These are phyloP conservation scores for Pilatotrama ljubarskyi DNA, from an alignment of 768 basidiomycete species.

Conservation along the genomic window DNA sequence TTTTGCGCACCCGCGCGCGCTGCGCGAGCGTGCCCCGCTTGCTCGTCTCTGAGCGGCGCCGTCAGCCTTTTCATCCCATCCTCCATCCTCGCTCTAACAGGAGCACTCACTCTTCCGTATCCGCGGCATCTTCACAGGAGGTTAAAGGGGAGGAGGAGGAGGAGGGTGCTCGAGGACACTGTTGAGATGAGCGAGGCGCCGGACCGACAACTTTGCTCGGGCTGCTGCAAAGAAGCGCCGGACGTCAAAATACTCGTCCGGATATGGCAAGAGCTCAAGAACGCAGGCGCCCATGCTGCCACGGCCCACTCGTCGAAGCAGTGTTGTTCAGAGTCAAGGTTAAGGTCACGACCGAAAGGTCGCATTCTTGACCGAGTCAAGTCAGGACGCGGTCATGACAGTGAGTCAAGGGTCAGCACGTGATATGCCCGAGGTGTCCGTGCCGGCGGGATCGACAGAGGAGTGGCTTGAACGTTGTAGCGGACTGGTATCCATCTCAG, in stretches of 20 bases:
- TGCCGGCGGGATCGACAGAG: too few relatives aligned
- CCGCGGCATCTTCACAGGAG: constrained; percentile 50
- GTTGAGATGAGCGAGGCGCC: neutral
- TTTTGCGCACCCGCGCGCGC: constrained; percentile 71
- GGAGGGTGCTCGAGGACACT: neutral
- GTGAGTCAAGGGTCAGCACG: too few relatives aligned
- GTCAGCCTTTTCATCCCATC: neutral
- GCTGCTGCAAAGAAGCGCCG: too few relatives aligned
- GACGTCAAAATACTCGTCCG: neutral
- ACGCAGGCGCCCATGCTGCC: neutral
- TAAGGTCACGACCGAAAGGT: too few relatives aligned
- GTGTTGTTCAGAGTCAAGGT: too few relatives aligned
- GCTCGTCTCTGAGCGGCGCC: constrained; percentile 63
- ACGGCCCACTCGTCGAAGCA: neutral
- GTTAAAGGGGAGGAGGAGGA: neutral
- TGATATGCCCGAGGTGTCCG: too few relatives aligned
- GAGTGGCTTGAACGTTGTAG: too few relatives aligned
- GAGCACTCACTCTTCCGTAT: constrained; percentile 63
- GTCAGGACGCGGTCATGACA: too few relatives aligned
- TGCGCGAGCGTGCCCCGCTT: constrained; percentile 75
- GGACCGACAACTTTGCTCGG: constrained; percentile 1
- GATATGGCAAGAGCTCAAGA: neutral
- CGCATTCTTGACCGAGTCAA: too few relatives aligned
- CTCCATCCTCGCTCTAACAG: neutral
- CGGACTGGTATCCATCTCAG: too few relatives aligned